phyloP scores from a whole-genome alignment of 495 filamentous ascomycete species.

The Trichoderma orchidacearum region DNA sequence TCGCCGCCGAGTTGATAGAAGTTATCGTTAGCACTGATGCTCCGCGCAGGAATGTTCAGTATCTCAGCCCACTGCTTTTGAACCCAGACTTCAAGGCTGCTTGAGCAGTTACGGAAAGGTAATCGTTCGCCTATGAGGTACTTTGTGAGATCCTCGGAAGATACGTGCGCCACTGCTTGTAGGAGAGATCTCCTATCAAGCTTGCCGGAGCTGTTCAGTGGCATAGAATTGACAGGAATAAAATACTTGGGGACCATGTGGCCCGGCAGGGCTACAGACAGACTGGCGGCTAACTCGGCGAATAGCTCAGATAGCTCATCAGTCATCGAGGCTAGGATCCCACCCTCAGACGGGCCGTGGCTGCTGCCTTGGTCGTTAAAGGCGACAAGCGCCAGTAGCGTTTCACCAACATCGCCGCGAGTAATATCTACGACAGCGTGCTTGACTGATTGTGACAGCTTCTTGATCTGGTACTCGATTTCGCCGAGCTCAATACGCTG shows the following conservation, averaged over 20 bases:
- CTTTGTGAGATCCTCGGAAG: not conserved
- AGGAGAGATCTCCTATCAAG: not conserved
- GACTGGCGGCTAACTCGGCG: constrained; percentile 19
- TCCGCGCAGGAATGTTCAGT: not conserved
- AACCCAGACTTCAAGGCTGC: not conserved
- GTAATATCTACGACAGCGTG: constrained; percentile 27
- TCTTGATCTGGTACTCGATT: constrained; percentile 42
- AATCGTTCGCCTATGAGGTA: not conserved
- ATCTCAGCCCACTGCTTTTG: not conserved
- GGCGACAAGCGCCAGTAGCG: constrained; percentile 22
- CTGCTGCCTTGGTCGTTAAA: constrained; percentile 3
- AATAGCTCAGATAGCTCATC: constrained; percentile 12
- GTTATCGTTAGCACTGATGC: not conserved
- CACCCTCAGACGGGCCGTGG: constrained; percentile 6
- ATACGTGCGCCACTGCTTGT: not conserved
- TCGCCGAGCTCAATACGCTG: constrained; percentile 53
- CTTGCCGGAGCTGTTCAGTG: not conserved
- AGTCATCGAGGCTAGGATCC: constrained; percentile 8
- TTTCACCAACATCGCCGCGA: constrained; percentile 19
- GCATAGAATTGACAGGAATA: not conserved
- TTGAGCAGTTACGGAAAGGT: not conserved
- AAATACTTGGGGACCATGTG: not conserved
- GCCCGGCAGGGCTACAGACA: not conserved
- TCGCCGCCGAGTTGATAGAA: not conserved
- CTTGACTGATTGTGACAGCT: constrained; percentile 15